These are phyloP conservation scores for Ophiostoma sp. DNA, from an alignment of 2,329 filamentous ascomycete species.

Conservation along the genomic window DNA sequence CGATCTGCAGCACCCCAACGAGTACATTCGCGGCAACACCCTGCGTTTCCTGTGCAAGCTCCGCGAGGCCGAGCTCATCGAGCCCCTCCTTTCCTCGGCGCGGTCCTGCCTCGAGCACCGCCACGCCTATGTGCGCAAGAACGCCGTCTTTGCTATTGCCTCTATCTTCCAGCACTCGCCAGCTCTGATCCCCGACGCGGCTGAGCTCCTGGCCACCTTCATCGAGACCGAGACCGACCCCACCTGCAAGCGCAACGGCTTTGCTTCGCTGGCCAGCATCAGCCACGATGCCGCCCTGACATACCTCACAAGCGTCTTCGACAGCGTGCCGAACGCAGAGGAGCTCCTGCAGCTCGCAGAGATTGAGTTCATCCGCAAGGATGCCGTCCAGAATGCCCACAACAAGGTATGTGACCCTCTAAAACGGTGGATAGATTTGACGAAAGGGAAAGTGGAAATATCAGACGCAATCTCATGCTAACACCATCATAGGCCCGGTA, in stretches of 20 bases:
- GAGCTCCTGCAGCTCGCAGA: slow-evolving; percentile 91
- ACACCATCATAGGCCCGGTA: slow-evolving; percentile 68
- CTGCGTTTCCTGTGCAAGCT: slow-evolving; percentile 96
- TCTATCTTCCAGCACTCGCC: slow-evolving; percentile 92
- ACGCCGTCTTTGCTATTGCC: slow-evolving; percentile 90
- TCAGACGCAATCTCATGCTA: background rate
- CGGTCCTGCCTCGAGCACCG: slow-evolving; percentile 91
- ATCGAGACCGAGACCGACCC: slow-evolving; percentile 87
- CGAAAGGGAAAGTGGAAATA: slow-evolving; percentile 32
- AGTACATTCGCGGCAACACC: slow-evolving; percentile 98
- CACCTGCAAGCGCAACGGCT: slow-evolving; percentile 97
- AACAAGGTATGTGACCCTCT: slow-evolving; percentile 67
- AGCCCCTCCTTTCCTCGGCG: slow-evolving; percentile 89
- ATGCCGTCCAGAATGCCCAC: slow-evolving; percentile 89
- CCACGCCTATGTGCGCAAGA: slow-evolving; percentile 97
- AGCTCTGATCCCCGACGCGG: slow-evolving; percentile 88
- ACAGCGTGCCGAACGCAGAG: slow-evolving; percentile 90
- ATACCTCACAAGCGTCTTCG: slow-evolving; percentile 86
- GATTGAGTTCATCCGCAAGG: slow-evolving; percentile 95
- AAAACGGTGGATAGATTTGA: background rate
- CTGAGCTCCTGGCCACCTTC: slow-evolving; percentile 87
- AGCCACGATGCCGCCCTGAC: slow-evolving; percentile 89
- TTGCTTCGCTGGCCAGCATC: slow-evolving; percentile 85
- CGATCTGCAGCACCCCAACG: slow-evolving; percentile 94
- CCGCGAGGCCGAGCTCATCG: slow-evolving; percentile 90